Evolutionary conservation across 2,329 filamentous ascomycete species (phyloP).

Genomic region (Cytospora schulzeri): DNA sequence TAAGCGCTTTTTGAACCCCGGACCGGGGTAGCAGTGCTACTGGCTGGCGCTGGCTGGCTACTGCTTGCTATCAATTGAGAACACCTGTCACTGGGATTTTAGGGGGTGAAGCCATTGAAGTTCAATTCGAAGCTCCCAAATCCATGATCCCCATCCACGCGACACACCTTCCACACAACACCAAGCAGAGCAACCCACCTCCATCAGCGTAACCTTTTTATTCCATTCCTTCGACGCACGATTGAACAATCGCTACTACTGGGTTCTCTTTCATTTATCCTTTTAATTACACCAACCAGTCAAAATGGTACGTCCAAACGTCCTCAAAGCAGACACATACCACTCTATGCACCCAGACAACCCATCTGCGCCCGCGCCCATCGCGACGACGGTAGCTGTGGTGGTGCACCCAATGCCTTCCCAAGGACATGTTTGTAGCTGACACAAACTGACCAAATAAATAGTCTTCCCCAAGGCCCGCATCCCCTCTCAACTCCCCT

Average conservation of each 20-base stretch:
- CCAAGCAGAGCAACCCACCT: constrained; percentile 3
- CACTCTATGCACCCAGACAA: not conserved
- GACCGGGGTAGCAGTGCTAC: not conserved
- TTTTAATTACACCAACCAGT: constrained; percentile 9
- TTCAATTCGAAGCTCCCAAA: not conserved
- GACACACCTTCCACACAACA: constrained; percentile 7
- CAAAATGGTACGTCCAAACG: constrained; percentile 32
- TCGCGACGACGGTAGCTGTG: not conserved
- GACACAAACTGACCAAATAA: constrained; percentile 30
- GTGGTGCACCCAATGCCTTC: not conserved
- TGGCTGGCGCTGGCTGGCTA: not conserved
- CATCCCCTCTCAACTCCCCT: constrained; percentile 59
- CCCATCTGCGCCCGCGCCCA: constrained; percentile 10
- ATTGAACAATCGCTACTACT: not conserved
- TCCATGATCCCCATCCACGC: constrained; percentile 13
- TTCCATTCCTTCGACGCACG: constrained; percentile 18
- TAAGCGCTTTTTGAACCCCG: not conserved
- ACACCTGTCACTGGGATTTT: constrained; percentile 22
- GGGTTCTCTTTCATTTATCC: constrained; percentile 9
- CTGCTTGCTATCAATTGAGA: constrained; percentile 17
- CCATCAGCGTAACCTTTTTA: not conserved
- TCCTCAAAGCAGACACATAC: too few relatives aligned
- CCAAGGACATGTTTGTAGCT: constrained; percentile 8
- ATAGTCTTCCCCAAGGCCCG: constrained; percentile 61
- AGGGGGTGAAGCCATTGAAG: constrained; percentile 9